Base-by-base conservation (phyloP, 192 early-diverging fungal species). In the Gamsiella multidivaricata region DNA sequence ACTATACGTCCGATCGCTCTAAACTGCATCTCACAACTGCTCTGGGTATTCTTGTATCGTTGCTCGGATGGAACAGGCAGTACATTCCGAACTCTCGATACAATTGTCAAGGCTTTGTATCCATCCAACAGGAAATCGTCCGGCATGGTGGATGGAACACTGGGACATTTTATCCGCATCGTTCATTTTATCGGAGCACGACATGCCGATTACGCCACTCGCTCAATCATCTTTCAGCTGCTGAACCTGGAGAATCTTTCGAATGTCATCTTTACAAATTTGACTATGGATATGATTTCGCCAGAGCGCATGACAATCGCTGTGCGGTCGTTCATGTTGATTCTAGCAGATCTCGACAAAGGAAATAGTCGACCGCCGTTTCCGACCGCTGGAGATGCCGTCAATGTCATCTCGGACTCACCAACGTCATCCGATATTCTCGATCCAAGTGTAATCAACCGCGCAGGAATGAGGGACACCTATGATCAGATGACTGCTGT, bases 41-140 rank as follows among this genome's bases (percentile, higher is more conserved):
- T 96, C 22, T 99, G 98, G 98, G 93, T 94, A 15, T 97, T 95
- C 69, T 73, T 98, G 22, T 98, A 95, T 74, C 91, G 97, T 49
- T 96, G 92, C 65, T 87, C 85, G 2, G 96, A 97, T 63, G 80
- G 89, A 28, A 86, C 66, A 0, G 79, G 71, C 10, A 75, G 74
- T 3, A 84, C 83, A 2, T 81, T 85, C 63, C 79, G 85, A 43
- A 84, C 81, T 15, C 67, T 93, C 17, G 88, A 89, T 43, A 68
- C 49, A 1, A 83, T 94, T 26, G 71, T 89, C 26, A 89, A 85
- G 60, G 78, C 83, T 29, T 52, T 96, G 60, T 93, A 93, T 56
- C 93, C 93, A 17, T 46, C 85, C 0, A 82, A 82, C 47, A 65
- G 88, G 14, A 79, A 86, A 23, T 79, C 85, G 17, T 81, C 91